These are phyloP conservation scores for Inonotus obliquus DNA, from an alignment of 1,284 basidiomycete genomes.

Conservation along the genomic window DNA sequence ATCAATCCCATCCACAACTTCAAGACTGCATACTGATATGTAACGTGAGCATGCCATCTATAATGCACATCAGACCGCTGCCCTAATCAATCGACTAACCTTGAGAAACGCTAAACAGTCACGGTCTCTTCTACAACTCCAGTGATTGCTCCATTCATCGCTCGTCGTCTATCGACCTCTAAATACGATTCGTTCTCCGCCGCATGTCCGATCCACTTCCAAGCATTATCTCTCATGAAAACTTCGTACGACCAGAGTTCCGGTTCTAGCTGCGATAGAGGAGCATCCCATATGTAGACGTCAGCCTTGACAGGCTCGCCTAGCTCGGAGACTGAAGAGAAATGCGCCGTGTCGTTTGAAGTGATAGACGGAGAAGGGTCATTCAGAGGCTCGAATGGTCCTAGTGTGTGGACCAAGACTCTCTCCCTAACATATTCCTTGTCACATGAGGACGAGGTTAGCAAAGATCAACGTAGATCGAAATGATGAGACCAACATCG, in stretches of 20 bases:
- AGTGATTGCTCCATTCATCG: conserved; percentile 26
- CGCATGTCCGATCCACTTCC: conserved; percentile 61
- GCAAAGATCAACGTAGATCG: neutral
- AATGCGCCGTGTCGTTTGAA: conserved; percentile 36
- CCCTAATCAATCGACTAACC: too few relatives aligned
- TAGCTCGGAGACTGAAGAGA: conserved; percentile 36
- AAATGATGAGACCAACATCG: conserved; percentile 37
- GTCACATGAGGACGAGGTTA: neutral
- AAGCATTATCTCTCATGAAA: conserved; percentile 64
- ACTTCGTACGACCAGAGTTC: conserved; percentile 74
- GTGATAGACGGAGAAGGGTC: conserved; percentile 33
- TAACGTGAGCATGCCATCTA: too few relatives aligned
- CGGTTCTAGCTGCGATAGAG: conserved; percentile 43
- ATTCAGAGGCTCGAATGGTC: conserved; percentile 34
- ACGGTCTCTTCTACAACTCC: conserved; percentile 4
- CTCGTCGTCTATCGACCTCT: conserved; percentile 40
- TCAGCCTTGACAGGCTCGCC: conserved; percentile 41
- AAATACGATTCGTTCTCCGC: conserved; percentile 35
- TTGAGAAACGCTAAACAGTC: neutral
- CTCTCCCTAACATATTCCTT: conserved; percentile 67
- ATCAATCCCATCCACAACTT: too few relatives aligned
- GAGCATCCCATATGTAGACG: conserved; percentile 67
- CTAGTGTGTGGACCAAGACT: conserved; percentile 53
- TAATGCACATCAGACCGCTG: too few relatives aligned
- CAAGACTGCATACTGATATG: too few relatives aligned